Percentiles rank a stretch among this genome's conserved stretches.
Evolutionary conservation across 2,329 filamentous ascomycete species (phyloP).

Genomic region (Aspergillus sp.): DNA sequence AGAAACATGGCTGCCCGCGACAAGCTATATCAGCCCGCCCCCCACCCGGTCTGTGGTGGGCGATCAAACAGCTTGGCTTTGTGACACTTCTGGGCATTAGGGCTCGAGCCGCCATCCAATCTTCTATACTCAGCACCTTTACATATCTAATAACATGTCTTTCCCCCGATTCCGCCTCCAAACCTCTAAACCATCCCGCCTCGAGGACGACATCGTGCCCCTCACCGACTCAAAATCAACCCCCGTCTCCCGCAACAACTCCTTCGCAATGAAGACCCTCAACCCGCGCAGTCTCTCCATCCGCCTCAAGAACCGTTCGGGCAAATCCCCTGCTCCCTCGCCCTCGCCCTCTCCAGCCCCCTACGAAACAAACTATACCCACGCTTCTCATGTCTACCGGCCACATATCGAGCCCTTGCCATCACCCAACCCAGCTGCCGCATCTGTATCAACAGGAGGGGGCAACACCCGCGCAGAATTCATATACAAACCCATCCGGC

Average conservation of each 20-base stretch:
- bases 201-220: constrained; percentile 14
- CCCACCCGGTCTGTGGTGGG: not conserved
- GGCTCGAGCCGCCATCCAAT: not conserved
- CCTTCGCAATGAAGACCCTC: constrained; percentile 22
- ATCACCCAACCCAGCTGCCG: not conserved
- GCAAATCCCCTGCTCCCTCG: not conserved
- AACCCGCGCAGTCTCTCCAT: constrained; percentile 30
- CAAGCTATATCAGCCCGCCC: constrained; percentile 1
- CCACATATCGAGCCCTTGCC: not conserved
- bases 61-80: constrained; percentile 12
- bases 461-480: constrained; percentile 17
- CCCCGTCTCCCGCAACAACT: constrained; percentile 12
- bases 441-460: not conserved
- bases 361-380: constrained; percentile 21
- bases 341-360: not conserved
- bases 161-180: constrained; percentile 32
- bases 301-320: constrained; percentile 17
- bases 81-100: not conserved
- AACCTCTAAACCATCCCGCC: constrained; percentile 23
- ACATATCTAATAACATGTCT: constrained; percentile 25
- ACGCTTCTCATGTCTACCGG: not conserved
- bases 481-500: constrained; percentile 34
- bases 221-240: not conserved
- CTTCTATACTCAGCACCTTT: not conserved
- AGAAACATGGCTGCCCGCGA: not conserved